Conservation (phyloP, 139 green algal genomes). For the Auxenochlorella pyrenoidosa region DNA sequence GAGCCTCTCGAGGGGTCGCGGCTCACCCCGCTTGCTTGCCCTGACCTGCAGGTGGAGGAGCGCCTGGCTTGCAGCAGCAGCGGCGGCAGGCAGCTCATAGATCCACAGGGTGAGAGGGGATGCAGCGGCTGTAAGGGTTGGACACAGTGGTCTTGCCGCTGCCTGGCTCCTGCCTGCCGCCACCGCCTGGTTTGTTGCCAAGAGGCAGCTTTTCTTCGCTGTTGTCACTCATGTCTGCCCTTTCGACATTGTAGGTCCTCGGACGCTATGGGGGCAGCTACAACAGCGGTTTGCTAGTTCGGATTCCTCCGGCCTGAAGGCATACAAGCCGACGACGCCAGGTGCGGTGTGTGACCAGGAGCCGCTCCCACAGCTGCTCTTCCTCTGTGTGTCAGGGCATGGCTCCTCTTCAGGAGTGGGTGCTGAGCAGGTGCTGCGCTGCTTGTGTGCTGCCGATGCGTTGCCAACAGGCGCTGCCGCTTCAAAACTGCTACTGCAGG, state of each 20-base stretch:
- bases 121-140: not conserved
- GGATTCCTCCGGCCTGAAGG: conserved; percentile 69
- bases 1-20: too few species aligned
- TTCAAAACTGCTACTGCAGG: conserved; percentile 38
- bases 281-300: conserved; percentile 13
- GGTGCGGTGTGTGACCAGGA: conserved; percentile 40
- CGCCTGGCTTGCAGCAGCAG: conserved; percentile 12
- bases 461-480: not conserved
- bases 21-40: too few species aligned
- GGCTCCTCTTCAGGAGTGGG: not conserved
- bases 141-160: not conserved
- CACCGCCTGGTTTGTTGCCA: not conserved
- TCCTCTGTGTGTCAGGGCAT: not conserved
- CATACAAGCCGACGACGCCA: conserved; percentile 89
- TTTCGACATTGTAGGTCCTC: not conserved
- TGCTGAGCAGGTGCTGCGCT: not conserved
- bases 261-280: conserved; percentile 9
- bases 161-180: not conserved
- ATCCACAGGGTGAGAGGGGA: not conserved
- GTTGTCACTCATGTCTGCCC: not conserved
- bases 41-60: conserved; percentile 10
- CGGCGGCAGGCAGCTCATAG: not conserved
- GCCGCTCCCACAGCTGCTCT: not conserved
- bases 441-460: not conserved
- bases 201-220: not conserved